These are phyloP conservation scores for Echria macrotheca DNA, from an alignment of 495 filamentous ascomycete species.

Conservation along the genomic window DNA sequence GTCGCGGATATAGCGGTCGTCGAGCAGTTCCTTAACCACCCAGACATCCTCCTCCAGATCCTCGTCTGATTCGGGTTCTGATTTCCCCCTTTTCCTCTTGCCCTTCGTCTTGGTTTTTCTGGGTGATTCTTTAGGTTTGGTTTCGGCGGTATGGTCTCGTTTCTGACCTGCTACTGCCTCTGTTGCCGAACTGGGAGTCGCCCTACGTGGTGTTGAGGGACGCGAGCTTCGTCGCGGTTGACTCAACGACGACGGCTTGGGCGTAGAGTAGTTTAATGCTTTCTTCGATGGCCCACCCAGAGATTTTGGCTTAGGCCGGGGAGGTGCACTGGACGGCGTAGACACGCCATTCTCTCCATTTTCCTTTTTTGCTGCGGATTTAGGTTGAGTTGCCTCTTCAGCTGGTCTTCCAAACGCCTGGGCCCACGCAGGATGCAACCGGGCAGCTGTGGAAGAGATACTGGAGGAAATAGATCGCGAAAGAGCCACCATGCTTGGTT, in stretches of 20 bases:
- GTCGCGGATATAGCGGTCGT: slow-evolving; percentile 22
- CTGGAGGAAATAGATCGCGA: too few relatives aligned
- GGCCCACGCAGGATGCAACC: too few relatives aligned
- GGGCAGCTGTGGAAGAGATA: too few relatives aligned
- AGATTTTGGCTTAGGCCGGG: not conserved
- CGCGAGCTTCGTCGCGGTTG: not conserved
- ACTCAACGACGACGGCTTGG: not conserved
- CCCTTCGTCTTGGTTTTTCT: not conserved
- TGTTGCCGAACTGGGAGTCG: not conserved
- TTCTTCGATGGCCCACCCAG: not conserved
- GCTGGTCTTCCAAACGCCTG: too few relatives aligned
- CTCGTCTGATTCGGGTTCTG: not conserved
- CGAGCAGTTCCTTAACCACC: slow-evolving; percentile 35
- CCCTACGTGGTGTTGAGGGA: not conserved
- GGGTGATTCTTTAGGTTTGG: not conserved
- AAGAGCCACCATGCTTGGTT: too few relatives aligned
- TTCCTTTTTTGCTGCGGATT: too few relatives aligned
- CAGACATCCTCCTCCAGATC: slow-evolving; percentile 19
- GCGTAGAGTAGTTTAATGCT: not conserved
- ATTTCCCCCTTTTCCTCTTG: not conserved
- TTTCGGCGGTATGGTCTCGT: not conserved
- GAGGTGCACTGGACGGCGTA: too few relatives aligned
- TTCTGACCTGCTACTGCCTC: not conserved
- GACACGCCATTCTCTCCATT: too few relatives aligned
- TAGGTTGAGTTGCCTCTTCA: too few relatives aligned